Conservation (phyloP, 129 eudicot species). For the Logfia minima region DNA sequence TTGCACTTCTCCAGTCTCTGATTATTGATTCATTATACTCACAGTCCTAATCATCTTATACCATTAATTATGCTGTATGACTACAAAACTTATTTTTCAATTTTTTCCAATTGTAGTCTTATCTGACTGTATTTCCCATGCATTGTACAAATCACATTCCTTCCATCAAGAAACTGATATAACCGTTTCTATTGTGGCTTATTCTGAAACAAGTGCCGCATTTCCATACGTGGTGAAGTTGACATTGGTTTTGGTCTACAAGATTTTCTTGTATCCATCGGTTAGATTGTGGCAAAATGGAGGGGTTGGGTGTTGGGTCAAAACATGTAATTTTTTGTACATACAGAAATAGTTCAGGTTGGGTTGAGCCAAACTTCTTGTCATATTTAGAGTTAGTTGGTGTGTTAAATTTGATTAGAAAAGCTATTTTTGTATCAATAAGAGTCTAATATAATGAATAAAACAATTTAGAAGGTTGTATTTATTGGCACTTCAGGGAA, state of each 20-base stretch:
- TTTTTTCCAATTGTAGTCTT: background rate
- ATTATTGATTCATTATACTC: background rate
- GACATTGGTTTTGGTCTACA: background rate
- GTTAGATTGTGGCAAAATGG: background rate
- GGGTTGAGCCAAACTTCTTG: background rate
- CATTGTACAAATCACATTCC: background rate
- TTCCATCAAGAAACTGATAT: too few species aligned
- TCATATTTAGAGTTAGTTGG: background rate
- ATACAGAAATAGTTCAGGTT: background rate
- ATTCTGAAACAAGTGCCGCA: background rate
- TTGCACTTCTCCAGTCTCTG: background rate
- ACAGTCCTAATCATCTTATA: background rate
- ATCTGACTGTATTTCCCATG: slow-evolving; percentile 5
- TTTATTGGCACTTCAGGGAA: background rate
- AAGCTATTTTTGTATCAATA: background rate
- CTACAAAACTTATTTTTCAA: background rate
- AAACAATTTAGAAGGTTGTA: background rate
- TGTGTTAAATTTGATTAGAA: background rate
- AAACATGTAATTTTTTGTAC: background rate
- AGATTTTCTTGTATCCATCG: background rate
- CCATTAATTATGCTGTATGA: background rate
- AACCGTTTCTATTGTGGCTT: background rate
- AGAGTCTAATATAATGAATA: background rate
- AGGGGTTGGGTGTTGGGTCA: background rate
- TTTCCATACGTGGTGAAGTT: background rate